A percentile compares a stretch with the other conserved stretches of the same genome.
Evolutionary conservation across 2,329 filamentous ascomycete species (phyloP).

Genomic region (Tolypocladium album): DNA sequence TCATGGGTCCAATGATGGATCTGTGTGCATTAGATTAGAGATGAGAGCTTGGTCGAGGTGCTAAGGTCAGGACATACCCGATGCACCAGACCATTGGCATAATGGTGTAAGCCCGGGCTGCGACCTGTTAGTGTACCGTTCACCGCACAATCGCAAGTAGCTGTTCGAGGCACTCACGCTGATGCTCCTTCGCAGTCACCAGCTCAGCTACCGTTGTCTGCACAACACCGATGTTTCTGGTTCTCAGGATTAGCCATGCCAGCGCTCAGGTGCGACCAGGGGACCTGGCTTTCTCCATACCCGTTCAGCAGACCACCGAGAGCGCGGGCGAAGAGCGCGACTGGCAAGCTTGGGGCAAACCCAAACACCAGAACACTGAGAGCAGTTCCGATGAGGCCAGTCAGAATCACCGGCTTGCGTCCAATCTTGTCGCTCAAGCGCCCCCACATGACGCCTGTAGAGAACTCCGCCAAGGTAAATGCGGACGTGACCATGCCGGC

Average conservation of each 20-base stretch:
- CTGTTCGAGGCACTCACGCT: constrained; percentile 48
- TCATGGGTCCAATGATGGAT: constrained; percentile 83
- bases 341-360: constrained; percentile 70
- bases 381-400: constrained; percentile 81
- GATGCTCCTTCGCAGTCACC: constrained; percentile 85
- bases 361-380: constrained; percentile 90
- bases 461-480: constrained; percentile 93
- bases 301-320: constrained; percentile 88
- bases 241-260: not conserved
- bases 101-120: constrained; percentile 86
- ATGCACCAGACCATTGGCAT: constrained; percentile 99
- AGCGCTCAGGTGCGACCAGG: not conserved
- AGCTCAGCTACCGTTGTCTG: constrained; percentile 94
- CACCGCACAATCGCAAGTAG: constrained; percentile 5
- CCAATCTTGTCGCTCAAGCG: constrained; percentile 84
- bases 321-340: constrained; percentile 78
- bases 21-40: constrained; percentile 34
- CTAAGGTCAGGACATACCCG: constrained; percentile 44
- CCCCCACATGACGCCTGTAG: constrained; percentile 87
- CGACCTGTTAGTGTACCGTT: constrained; percentile 2
- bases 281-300: constrained; percentile 29
- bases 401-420: constrained; percentile 83
- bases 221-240: constrained; percentile 83
- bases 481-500: constrained; percentile 93
- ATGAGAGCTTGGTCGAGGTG: no score